phyloP scores from a whole-genome alignment of 73 alveolate species.

The Uronychia setigera region DNA sequence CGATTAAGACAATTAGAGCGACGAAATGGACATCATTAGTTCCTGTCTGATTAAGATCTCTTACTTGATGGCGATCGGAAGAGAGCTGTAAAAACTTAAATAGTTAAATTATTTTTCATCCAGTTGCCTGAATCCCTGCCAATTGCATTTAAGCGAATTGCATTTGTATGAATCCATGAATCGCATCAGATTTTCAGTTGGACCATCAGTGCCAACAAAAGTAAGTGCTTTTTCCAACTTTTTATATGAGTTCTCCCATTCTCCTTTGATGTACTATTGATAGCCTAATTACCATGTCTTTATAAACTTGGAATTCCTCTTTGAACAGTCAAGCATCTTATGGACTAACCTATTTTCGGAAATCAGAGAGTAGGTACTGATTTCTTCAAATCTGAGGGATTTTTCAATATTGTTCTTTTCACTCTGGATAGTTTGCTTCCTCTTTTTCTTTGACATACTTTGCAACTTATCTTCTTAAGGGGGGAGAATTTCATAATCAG shows the following conservation, averaged over 20 bases:
- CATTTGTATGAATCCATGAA: too few relatives aligned
- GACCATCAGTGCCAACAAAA: not conserved
- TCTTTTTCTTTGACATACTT: not conserved
- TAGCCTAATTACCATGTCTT: not conserved
- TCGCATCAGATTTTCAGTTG: too few relatives aligned
- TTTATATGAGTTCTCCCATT: slow-evolving; percentile 3
- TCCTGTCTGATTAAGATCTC: slow-evolving; percentile 44
- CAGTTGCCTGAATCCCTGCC: not conserved
- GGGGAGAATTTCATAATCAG: slow-evolving; percentile 55
- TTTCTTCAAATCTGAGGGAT: not conserved
- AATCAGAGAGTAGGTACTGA: not conserved
- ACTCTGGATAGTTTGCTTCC: not conserved
- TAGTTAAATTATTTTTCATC: slow-evolving; percentile 8
- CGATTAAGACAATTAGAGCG: slow-evolving; percentile 17
- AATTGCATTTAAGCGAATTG: not conserved
- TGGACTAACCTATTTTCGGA: not conserved
- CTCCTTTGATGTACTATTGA: not conserved
- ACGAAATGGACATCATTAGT: not conserved
- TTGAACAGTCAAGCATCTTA: not conserved
- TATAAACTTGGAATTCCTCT: not conserved
- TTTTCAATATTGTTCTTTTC: not conserved
- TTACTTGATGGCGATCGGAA: slow-evolving; percentile 53
- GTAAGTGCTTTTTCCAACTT: not conserved
- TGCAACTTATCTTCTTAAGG: slow-evolving; percentile 39
- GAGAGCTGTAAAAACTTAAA: too few relatives aligned